Evolutionary conservation across 257 asterid species (phyloP), one percentile per base, ranked within the genome.

Genomic region (Nicotiana otophora): DNA sequence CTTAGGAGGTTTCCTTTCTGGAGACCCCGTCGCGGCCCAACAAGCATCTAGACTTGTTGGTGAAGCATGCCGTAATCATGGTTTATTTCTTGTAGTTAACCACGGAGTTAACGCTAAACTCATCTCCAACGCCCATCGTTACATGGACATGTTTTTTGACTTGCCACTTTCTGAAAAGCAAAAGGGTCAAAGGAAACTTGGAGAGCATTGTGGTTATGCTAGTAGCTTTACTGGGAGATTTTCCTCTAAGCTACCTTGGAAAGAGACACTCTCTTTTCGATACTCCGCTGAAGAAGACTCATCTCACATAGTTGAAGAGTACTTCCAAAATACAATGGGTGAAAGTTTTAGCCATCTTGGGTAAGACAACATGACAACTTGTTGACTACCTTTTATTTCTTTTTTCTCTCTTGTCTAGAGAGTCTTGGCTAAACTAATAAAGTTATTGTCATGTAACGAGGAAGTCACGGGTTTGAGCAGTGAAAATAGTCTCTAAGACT

Each of bases 221-320:
- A 95, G 97, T 58, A 94, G 98, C 88, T 94, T 95, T 90, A 92
- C 96, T 0, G 97, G 97, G 5, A 48, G 99, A 19, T 95, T 95
- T 86, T 91, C 97, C 5, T 87, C 97, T 48, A 95, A 95, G 88
- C 89, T 95, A 5, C 99, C 99, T 0, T 95, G 99, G 99, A 95
- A 95, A 87, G 99, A 95, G 82, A 95, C 99, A 2, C 94, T 95
- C 42, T 95, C 99, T 4, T 92, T 95, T 26, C 91, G 84, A 10
- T 95, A 89, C 87, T 89, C 93, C 0, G 86, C 92, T 0, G 67
- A 80, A 1, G 53, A 76, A 42, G 72, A 58, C 66, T 81, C 92
- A 0, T 86, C 92, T 20, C 82, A 81, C 87, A 72, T 81, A 46
- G 99, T 95, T 12, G 87, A 91, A 74, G 89, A 92, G 1, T 95